Conservation (phyloP, 1,284 basidiomycete species). For the Phylloboletellus chloephorus region DNA sequence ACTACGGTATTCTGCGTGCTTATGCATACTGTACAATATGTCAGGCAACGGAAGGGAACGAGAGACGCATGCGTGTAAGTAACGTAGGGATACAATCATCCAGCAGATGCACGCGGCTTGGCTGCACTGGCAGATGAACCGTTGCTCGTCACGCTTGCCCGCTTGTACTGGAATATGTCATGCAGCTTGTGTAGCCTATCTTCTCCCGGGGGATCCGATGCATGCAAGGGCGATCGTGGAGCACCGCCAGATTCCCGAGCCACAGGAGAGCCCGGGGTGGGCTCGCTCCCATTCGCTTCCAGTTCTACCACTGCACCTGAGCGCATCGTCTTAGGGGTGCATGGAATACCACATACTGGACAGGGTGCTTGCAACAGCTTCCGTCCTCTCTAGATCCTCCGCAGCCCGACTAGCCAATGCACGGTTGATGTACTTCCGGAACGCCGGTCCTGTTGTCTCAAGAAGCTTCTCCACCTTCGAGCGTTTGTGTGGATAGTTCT, state of each 20-base stretch:
- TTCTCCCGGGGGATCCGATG: constrained; percentile 38
- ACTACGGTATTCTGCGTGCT: constrained; percentile 21
- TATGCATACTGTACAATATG: constrained; percentile 30
- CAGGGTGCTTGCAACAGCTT: constrained; percentile 70
- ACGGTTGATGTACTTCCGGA: constrained; percentile 80
- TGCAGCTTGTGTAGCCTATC: constrained; percentile 71
- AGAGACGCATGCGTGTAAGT: constrained; percentile 17
- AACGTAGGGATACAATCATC: constrained; percentile 20
- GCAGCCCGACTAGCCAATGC: constrained; percentile 78
- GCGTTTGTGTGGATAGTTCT: constrained; percentile 86
- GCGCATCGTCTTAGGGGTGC: constrained; percentile 7
- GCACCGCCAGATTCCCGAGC: constrained; percentile 22
- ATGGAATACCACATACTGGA: constrained; percentile 51
- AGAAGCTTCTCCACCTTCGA: constrained; percentile 80
- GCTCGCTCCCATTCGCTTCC: constrained; percentile 49
- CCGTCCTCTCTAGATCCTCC: constrained; percentile 76
- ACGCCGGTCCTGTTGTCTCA: constrained; percentile 75
- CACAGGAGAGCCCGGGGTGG: constrained; percentile 26
- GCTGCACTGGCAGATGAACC: constrained; percentile 42
- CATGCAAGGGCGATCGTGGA: constrained; percentile 28
- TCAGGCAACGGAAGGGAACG: constrained; percentile 20
- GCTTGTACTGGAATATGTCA: constrained; percentile 71
- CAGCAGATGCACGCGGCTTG: constrained; percentile 16
- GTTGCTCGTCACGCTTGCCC: constrained; percentile 62
- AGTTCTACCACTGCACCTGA: constrained; percentile 44